Evolutionary conservation across 441 rosid species (phyloP).

Genomic region (Brassica balearica): DNA sequence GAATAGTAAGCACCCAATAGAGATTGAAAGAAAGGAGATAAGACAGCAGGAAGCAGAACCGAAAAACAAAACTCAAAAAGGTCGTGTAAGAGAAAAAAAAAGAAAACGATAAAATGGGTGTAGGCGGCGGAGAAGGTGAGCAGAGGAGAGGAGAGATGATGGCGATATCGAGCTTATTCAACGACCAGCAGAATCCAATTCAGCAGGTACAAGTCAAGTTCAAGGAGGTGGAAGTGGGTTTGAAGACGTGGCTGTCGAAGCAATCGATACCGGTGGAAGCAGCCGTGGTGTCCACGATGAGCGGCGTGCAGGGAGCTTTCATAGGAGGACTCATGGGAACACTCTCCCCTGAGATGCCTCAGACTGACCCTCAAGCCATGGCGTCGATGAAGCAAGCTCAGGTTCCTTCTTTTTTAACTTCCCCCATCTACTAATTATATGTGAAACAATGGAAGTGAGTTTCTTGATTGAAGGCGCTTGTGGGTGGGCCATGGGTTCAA

Average conservation of each 20-base stretch:
- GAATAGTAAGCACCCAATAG: too few relatives aligned
- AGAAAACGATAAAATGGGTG: slow-evolving; percentile 42
- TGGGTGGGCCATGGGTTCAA: slow-evolving; percentile 89
- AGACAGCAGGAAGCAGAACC: too few relatives aligned
- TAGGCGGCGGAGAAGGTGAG: slow-evolving; percentile 46
- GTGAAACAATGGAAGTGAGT: not conserved
- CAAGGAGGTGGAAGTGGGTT: slow-evolving; percentile 68
- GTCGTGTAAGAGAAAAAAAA: not conserved
- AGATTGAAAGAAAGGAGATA: too few relatives aligned
- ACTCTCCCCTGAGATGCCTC: slow-evolving; percentile 57
- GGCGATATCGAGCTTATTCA: slow-evolving; percentile 46
- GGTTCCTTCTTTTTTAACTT: slow-evolving; percentile 47
- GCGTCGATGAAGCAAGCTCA: slow-evolving; percentile 91
- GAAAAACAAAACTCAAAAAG: too few relatives aligned
- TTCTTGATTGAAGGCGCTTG: slow-evolving; percentile 60
- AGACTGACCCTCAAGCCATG: slow-evolving; percentile 67
- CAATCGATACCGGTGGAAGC: slow-evolving; percentile 86
- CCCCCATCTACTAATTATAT: not conserved
- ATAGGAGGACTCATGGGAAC: slow-evolving; percentile 88
- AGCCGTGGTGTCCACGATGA: slow-evolving; percentile 77
- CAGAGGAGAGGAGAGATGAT: slow-evolving; percentile 39
- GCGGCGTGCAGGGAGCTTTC: slow-evolving; percentile 80
- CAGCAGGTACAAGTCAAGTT: slow-evolving; percentile 59
- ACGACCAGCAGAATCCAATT: slow-evolving; percentile 61
- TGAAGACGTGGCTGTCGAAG: slow-evolving; percentile 80